These are phyloP conservation scores for Boletus tomentosulus DNA, from an alignment of 768 basidiomycete species.

Conservation along the genomic window DNA sequence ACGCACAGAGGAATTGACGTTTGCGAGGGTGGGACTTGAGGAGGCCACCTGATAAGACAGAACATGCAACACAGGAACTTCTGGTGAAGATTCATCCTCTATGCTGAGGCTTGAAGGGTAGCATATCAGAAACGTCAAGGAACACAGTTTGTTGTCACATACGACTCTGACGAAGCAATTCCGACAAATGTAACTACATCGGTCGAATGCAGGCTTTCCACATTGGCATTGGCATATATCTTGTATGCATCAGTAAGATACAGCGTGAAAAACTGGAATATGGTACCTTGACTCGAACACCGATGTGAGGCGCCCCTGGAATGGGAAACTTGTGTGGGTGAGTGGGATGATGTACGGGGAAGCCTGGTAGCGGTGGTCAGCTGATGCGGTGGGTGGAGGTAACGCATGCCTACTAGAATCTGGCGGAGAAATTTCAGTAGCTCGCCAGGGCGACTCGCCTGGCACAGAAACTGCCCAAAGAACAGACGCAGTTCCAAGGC, in stretches of 20 bases:
- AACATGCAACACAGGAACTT: conserved; percentile 67
- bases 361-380: conserved; percentile 17
- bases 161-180: conserved; percentile 65
- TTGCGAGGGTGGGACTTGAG: background rate
- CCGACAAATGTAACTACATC: conserved; percentile 70
- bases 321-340: conserved; percentile 64
- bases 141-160: conserved; percentile 27
- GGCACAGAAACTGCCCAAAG: conserved; percentile 77
- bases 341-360: conserved; percentile 23
- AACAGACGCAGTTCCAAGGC: conserved; percentile 58
- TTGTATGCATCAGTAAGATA: conserved; percentile 25
- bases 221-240: conserved; percentile 52
- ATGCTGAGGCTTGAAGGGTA: conserved; percentile 31
- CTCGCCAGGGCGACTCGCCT: conserved; percentile 59
- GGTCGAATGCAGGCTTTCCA: conserved; percentile 51
- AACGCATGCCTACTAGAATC: conserved; percentile 15
- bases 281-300: conserved; percentile 65
- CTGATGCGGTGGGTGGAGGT: background rate
- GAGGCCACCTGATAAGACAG: conserved; percentile 38
- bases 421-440: conserved; percentile 27
- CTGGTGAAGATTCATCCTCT: conserved; percentile 34
- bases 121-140: conserved; percentile 13
- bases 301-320: conserved; percentile 52
- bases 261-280: background rate
- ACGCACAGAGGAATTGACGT: conserved; percentile 31